Evolutionary conservation across 495 filamentous ascomycete genomes (phyloP), one percentile per base, ranked within the genome.

Genomic region (Hypoxylon lienhwacheense): DNA sequence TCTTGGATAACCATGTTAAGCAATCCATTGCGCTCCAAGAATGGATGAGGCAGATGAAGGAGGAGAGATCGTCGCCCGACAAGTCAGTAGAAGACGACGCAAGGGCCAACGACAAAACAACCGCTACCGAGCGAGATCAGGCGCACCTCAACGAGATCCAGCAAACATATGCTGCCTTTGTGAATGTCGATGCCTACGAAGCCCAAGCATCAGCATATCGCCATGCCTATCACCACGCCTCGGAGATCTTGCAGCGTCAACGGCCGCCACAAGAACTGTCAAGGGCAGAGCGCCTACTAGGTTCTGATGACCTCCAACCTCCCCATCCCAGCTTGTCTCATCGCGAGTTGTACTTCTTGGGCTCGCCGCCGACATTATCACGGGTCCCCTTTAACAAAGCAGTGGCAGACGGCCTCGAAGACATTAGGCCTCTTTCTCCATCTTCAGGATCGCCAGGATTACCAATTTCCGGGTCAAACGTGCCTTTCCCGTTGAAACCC

Each of bases 1-100:
- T 58, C 15, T 60, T 40, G 0, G 42, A 51, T 5, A 3, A 7
- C 15, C 47, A 54, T 26, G 46, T 60, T 16, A 26, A 55, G 22
- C 55, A 53, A 14, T 64, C 60, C 4, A 16, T n/a, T 21, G 53
- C 52, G 16, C 45, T 66, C 5, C 48, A 40, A 24, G n/a, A 35
- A 12, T 63, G 52, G 53, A 25, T 64, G 26, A 16, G 35, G 5
- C 3, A 47, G 29, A 48, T 35, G 5, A 59, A 59, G 8, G 46
- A 28, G 7, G 36, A 50, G 1, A 47, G 49, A 29, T 42, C 29
- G 4, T 28, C 39, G 7, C 34, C 55, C 34, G 29, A 35, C 22
- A 24, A 7, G 3, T 20, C 21, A 10, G 24, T 7, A 28, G 16
- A n/a, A 19, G 5, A 20, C 8, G 10, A 31, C 5, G 7, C 25